These are phyloP conservation scores for Colletotrichum sp. DNA, from an alignment of 2,329 filamentous ascomycete species.

Conservation along the genomic window DNA sequence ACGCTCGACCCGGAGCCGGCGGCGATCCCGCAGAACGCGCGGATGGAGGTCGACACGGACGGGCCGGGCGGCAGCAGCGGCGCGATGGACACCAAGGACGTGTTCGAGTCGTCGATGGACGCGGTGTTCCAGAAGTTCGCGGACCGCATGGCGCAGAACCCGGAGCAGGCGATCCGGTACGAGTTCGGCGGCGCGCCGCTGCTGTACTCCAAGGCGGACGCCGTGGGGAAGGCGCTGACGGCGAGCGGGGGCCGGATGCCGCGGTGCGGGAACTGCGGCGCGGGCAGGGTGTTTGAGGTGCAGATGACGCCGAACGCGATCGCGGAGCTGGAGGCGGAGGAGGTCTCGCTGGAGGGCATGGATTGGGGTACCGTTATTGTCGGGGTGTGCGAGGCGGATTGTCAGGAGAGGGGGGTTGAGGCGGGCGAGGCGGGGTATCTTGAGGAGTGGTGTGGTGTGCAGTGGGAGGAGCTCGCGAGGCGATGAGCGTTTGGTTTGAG, in stretches of 20 bases:
- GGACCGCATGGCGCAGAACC: slow-evolving; percentile 78
- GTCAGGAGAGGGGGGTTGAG: slow-evolving; percentile 62
- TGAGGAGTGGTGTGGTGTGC: slow-evolving; percentile 97
- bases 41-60: slow-evolving; percentile 51
- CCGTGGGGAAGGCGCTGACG: slow-evolving; percentile 69
- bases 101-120: slow-evolving; percentile 78
- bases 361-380: slow-evolving; percentile 96
- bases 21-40: slow-evolving; percentile 55
- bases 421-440: slow-evolving; percentile 76
- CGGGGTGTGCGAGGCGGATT: slow-evolving; percentile 83
- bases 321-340: slow-evolving; percentile 81
- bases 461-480: slow-evolving; percentile 84
- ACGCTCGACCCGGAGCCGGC: slow-evolving; percentile 70
- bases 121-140: slow-evolving; percentile 82
- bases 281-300: slow-evolving; percentile 82
- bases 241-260: slow-evolving; percentile 59
- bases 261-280: slow-evolving; percentile 77
- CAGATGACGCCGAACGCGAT: slow-evolving; percentile 94
- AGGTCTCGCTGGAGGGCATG: slow-evolving; percentile 81
- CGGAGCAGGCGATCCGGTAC: slow-evolving; percentile 82
- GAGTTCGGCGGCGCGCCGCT: slow-evolving; percentile 77
- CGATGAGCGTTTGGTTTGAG: slow-evolving; percentile 28
- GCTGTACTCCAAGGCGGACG: slow-evolving; percentile 80
- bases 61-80: slow-evolving; percentile 33
- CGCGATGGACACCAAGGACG: slow-evolving; percentile 59